phyloP scores from a whole-genome alignment of 208 protist species.

The Crithidia thermophila region DNA sequence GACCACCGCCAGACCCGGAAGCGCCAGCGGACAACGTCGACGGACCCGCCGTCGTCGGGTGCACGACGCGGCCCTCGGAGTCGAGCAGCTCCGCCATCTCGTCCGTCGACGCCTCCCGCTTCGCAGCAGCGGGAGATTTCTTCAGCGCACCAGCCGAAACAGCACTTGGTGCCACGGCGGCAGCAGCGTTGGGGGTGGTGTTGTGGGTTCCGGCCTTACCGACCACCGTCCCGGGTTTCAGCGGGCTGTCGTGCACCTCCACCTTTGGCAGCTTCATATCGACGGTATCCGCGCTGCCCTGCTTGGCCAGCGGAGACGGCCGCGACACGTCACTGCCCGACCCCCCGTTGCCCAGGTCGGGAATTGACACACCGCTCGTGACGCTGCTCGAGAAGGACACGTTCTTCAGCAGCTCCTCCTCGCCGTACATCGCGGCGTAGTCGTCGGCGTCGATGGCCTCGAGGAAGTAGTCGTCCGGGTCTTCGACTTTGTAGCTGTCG shows the following conservation, averaged over 20 bases:
- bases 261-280: slow-evolving; percentile 17
- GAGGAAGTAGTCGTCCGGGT: slow-evolving; percentile 49
- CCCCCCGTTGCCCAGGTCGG: slow-evolving; percentile 2
- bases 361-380: slow-evolving; percentile 35
- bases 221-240: neutral
- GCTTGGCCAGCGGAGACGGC: neutral
- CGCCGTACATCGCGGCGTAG: slow-evolving; percentile 29
- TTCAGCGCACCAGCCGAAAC: neutral
- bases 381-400: slow-evolving; percentile 43
- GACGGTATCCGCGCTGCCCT: slow-evolving; percentile 25
- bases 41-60: neutral
- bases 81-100: slow-evolving; percentile 12
- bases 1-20: neutral
- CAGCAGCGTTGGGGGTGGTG: too few species aligned
- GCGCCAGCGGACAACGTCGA: neutral
- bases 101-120: neutral
- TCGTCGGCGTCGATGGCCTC: slow-evolving; percentile 47
- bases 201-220: neutral
- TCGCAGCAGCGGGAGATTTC: neutral
- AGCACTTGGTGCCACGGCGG: neutral
- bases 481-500: slow-evolving; percentile 39
- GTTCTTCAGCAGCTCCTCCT: slow-evolving; percentile 34
- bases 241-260: slow-evolving; percentile 12
- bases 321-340: neutral
- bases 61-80: slow-evolving; percentile 1